These are phyloP conservation scores for Xylaria acuta DNA, from an alignment of 495 filamentous ascomycete genomes.

Conservation along the genomic window DNA sequence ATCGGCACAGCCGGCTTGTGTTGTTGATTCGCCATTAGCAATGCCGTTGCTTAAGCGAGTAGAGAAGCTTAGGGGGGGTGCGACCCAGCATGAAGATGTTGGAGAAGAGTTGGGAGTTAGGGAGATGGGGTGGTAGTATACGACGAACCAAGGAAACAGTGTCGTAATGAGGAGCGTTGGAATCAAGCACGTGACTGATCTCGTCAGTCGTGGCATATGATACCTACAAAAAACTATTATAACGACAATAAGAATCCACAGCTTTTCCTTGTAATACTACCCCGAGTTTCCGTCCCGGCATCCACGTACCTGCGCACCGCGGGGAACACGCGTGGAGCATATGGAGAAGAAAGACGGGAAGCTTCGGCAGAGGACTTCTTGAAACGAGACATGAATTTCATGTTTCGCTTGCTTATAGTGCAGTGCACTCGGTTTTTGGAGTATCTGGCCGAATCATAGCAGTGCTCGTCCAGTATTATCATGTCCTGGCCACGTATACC, in stretches of 20 bases:
- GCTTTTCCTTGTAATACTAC: neutral
- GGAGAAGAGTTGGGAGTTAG: neutral
- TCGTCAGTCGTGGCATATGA: neutral
- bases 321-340: neutral
- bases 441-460: neutral
- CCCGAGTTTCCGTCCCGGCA: neutral
- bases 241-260: neutral
- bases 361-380: neutral
- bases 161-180: neutral
- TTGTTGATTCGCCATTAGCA: conserved; percentile 7
- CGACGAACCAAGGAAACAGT: neutral
- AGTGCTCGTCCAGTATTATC: neutral
- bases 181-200: conserved; percentile 16
- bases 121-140: neutral
- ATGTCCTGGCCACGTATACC: neutral
- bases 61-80: neutral
- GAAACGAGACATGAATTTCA: conserved; percentile 3
- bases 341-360: neutral
- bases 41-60: neutral
- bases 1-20: conserved; percentile 9
- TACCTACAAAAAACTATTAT: neutral
- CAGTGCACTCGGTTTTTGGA: neutral
- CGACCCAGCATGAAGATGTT: conserved; percentile 14
- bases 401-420: conserved; percentile 13
- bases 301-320: conserved; percentile 8